Evolutionary conservation across 768 basidiomycete species (phyloP), one percentile per base, ranked within the genome.

Genomic region (Russula sp.): DNA sequence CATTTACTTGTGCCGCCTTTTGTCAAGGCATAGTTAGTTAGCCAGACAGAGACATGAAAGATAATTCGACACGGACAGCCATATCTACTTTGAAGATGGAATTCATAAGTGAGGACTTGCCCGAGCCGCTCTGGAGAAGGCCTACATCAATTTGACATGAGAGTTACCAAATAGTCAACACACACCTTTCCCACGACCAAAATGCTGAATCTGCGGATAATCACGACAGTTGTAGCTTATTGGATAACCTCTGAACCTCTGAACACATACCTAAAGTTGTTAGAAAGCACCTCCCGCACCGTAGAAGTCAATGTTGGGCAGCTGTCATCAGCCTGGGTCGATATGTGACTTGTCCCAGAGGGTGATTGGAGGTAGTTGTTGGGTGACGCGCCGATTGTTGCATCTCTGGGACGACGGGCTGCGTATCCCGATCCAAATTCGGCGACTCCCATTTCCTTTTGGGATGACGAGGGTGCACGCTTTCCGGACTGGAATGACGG

Each of bases 101-200:
- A 0, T 34, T 48, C 18, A 63, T 53, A 37, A 63, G 62, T 7
- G 57, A 58, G 9, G 51, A 63, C 51, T 63, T 63, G 32, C 62
- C 62, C 4, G 62, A 63, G 9, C 18, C 22, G 8, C 34, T 27
- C 62, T 63, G 27, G 5, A 6, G 54, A 6, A 47, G 18, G 9
- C 13, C 1, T 20, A 6, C 14, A 16, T 62, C 16, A 57, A 22
- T 18, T 34, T 31, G 5, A 22, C 6, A 13, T 11, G 6, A 4
- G 6, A 11, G 4, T 4, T 9, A 20, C 4, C 37, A 11, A 32
- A 31, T 9, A 5, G 3, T 32, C 0, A 39, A 14, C 7, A 48
- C 56, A 31, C 27, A 63, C 62, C 56, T 58, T 44, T 31, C 62
- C 62, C 9, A 53, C 27, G 16, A 58, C 62, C 51, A 63, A 57